Percentiles rank a stretch among this genome's conserved stretches.
phyloP scores from a whole-genome alignment of 495 filamentous ascomycete genomes.

The Barbatosphaeria neglecta region DNA sequence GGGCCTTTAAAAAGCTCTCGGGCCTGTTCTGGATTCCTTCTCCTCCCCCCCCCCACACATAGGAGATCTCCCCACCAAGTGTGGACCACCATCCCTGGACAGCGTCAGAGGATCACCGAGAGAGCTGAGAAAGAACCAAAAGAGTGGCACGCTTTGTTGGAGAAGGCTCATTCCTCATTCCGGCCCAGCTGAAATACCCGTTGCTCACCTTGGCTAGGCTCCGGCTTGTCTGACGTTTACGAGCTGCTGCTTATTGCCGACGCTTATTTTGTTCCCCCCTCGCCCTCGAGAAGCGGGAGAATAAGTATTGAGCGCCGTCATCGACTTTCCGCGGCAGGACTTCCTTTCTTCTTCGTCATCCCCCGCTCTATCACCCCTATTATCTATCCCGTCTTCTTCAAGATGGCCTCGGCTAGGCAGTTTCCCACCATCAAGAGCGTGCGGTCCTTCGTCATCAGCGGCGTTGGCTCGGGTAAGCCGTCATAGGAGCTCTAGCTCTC shows the following conservation, averaged over 20 bases:
- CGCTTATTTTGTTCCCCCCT: not conserved
- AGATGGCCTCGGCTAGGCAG: slow-evolving; percentile 33
- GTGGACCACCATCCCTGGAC: no score
- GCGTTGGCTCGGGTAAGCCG: slow-evolving; percentile 60
- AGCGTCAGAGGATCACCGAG: not conserved
- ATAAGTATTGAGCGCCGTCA: not conserved
- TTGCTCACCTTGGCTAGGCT: not conserved
- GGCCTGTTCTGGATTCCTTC: not conserved
- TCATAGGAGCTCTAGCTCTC: not conserved
- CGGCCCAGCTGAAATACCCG: not conserved
- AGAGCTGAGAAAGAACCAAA: not conserved
- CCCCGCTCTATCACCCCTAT: not conserved
- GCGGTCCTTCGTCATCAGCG: slow-evolving; percentile 70
- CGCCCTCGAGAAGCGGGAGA: not conserved
- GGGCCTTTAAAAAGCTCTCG: not conserved
- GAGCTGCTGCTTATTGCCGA: not conserved
- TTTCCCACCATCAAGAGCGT: slow-evolving; percentile 72
- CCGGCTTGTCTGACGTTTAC: not conserved
- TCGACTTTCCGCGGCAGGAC: not conserved
- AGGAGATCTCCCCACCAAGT: no score
- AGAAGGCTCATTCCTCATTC: no score
- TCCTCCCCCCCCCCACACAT: no score
- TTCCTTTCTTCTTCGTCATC: not conserved
- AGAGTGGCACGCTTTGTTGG: no score
- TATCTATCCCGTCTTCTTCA: not conserved